Conservation (phyloP, 1,284 basidiomycete genomes). For the Irpex sp. region DNA sequence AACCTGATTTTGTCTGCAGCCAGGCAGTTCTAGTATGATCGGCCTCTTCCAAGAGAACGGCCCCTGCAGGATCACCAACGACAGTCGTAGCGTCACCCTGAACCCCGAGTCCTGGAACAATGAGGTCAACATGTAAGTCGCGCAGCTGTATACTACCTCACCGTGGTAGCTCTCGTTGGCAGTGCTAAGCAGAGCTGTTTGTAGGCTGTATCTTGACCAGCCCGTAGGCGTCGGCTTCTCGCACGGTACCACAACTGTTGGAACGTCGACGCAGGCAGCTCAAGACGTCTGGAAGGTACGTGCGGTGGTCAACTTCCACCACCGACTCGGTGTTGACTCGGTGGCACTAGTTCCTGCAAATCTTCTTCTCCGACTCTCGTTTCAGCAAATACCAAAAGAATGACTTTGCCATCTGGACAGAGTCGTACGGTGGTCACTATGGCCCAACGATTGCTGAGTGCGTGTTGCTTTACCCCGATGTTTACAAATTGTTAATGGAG, state of each 20-base stretch:
- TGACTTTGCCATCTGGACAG: slow-evolving; percentile 60
- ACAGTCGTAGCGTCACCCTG: slow-evolving; percentile 44
- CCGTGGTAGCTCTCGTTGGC: neutral
- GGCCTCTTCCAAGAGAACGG: slow-evolving; percentile 66
- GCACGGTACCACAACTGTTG: slow-evolving; percentile 45
- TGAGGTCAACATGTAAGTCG: slow-evolving; percentile 46
- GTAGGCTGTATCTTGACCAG: slow-evolving; percentile 53
- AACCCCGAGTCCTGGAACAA: slow-evolving; percentile 69
- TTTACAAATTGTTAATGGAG: neutral
- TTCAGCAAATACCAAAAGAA: slow-evolving; percentile 50
- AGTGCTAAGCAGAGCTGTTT: neutral
- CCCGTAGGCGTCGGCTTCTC: slow-evolving; percentile 65
- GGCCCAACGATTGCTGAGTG: slow-evolving; percentile 60
- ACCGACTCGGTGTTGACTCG: neutral
- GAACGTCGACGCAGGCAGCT: slow-evolving; percentile 52
- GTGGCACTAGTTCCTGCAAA: slow-evolving; percentile 49
- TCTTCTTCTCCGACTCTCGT: slow-evolving; percentile 56
- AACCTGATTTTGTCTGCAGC: slow-evolving; percentile 27
- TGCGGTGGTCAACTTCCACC: slow-evolving; percentile 1
- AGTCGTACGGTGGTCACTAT: slow-evolving; percentile 66
- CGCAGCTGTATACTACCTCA: neutral
- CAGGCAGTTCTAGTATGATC: slow-evolving; percentile 66
- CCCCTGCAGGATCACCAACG: slow-evolving; percentile 60
- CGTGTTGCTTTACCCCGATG: slow-evolving; percentile 14
- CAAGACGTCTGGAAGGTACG: slow-evolving; percentile 49